A percentile compares a stretch with the other conserved stretches of the same genome.
phyloP scores from a whole-genome alignment of 2,329 filamentous ascomycete genomes.

The Colletotrichum destructivum region DNA sequence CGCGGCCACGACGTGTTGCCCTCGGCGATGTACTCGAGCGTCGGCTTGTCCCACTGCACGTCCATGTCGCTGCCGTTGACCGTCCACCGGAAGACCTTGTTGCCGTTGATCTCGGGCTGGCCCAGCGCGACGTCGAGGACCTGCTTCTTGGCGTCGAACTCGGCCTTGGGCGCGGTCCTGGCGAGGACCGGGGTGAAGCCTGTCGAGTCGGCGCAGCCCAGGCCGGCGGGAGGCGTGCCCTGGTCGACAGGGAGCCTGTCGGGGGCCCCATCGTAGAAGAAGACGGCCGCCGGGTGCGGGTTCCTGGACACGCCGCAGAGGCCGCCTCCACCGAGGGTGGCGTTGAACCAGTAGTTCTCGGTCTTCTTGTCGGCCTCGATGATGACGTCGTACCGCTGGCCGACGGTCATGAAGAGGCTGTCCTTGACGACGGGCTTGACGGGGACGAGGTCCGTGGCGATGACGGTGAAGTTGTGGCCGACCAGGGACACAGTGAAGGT shows the following conservation, averaged over 20 bases:
- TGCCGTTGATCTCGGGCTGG: slow-evolving; percentile 40
- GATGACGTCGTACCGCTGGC: slow-evolving; percentile 58
- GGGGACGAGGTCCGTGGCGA: slow-evolving; percentile 68
- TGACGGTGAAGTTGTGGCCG: slow-evolving; percentile 66
- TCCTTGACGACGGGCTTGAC: slow-evolving; percentile 65
- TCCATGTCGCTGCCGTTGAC: slow-evolving; percentile 52
- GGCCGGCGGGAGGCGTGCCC: slow-evolving; percentile 44
- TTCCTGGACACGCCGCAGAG: slow-evolving; percentile 51
- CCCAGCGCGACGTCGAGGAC: slow-evolving; percentile 44
- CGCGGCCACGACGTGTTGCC: slow-evolving; percentile 41
- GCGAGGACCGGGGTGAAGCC: slow-evolving; percentile 46
- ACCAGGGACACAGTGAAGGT: slow-evolving; percentile 66
- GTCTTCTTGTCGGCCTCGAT: slow-evolving; percentile 54
- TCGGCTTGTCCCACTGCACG: slow-evolving; percentile 57
- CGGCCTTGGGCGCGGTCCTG: slow-evolving; percentile 45
- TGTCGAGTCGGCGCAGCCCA: slow-evolving; percentile 44
- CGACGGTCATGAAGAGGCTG: slow-evolving; percentile 65
- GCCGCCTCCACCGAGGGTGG: slow-evolving; percentile 47
- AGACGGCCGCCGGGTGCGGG: slow-evolving; percentile 53
- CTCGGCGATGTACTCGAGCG: slow-evolving; percentile 50
- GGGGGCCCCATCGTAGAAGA: slow-evolving; percentile 54
- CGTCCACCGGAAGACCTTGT: slow-evolving; percentile 48
- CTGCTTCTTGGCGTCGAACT: slow-evolving; percentile 46
- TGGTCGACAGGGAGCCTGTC: slow-evolving; percentile 48
- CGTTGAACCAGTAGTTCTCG: slow-evolving; percentile 61